Base-by-base conservation (phyloP, 495 filamentous ascomycete species). In the Penicillium pulvis region DNA sequence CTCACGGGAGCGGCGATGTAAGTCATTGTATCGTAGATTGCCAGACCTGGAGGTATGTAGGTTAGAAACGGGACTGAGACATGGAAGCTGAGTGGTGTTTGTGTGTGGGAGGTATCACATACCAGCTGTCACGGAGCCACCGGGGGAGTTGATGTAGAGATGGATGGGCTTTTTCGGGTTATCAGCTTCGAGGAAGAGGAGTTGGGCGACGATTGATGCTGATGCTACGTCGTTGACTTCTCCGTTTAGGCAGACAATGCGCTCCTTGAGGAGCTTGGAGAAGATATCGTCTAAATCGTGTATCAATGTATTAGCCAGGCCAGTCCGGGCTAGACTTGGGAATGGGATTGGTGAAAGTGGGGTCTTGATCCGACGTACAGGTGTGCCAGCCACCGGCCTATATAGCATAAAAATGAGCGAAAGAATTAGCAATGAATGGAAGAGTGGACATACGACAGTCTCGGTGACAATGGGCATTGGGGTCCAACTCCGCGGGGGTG, bases 11-110 rank as follows among this genome's bases (percentile, higher is more conserved):
- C 89, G 58, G 85, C 85, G 74, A 98, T 98, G 76, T 98, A 98
- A 58, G 87, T 87, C 93, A 98, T 98, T 50, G 95, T 98, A 73
- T 98, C 94, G 80, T 98, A 98, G 69, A 98, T 97, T 47, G 94
- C 93, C 30, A 98, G 83, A 6, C 94, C 90, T 76, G 66, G 45
- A 3, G 47, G 39, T 31, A 24, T 10, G 39, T 28, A 52, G 10
- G 47, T 57, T 31, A 23, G 44, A 23, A 2, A 23, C 20, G 20
- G 20, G 20, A 23, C 2, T 23, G 20, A 23, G 20, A 2, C 20
- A 23, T 23, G 20, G 20, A n/a, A n/a, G n/a, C 2, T 23, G 20
- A 50, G 4, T n/a, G 7, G 28, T 19, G 23, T 26, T 3, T 24
- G 6, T 17, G 10, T 11, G 43, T 16, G 17, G 10, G 28, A 12